A percentile compares a stretch with the other conserved stretches of the same genome.
Evolutionary conservation across 257 asterid genomes (phyloP).

Genomic region (Gentiana straminea): DNA sequence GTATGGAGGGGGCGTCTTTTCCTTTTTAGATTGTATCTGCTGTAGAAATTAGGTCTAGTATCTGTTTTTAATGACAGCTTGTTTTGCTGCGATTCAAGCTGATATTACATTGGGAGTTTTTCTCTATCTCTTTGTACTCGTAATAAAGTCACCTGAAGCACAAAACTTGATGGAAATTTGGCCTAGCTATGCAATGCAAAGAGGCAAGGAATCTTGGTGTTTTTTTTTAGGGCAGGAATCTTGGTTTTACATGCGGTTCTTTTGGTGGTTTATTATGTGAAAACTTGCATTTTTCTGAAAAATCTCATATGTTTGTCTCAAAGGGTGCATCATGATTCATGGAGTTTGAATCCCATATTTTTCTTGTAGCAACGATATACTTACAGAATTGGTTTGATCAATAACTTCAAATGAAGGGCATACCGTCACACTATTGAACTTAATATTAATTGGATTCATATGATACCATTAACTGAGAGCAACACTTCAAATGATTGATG

Average conservation of each 20-base stretch:
- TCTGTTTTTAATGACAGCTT: not conserved
- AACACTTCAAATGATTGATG: not conserved
- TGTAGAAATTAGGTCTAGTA: not conserved
- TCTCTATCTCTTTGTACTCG: not conserved
- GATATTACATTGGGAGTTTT: not conserved
- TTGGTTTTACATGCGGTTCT: no score
- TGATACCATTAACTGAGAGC: no score
- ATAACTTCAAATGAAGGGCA: not conserved
- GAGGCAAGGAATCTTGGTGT: constrained; percentile 16
- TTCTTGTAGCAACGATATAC: no score
- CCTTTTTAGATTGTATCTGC: constrained; percentile 2
- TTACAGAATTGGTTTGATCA: no score
- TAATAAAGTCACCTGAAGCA: constrained; percentile 22
- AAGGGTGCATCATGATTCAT: no score
- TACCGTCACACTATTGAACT: not conserved
- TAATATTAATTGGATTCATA: no score
- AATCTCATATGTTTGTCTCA: no score
- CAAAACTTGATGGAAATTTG: constrained; percentile 13
- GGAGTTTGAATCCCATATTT: no score
- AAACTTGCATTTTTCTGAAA: no score
- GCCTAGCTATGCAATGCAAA: constrained; percentile 31
- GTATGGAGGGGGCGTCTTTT: not conserved
- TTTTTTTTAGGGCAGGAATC: no score
- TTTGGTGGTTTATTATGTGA: no score
- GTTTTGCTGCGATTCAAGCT: no score